A percentile compares a stretch with the other conserved stretches of the same genome.
These are phyloP conservation scores for Phytophthora cactorum DNA, from an alignment of 352 stramenopile species.

Conservation along the genomic window DNA sequence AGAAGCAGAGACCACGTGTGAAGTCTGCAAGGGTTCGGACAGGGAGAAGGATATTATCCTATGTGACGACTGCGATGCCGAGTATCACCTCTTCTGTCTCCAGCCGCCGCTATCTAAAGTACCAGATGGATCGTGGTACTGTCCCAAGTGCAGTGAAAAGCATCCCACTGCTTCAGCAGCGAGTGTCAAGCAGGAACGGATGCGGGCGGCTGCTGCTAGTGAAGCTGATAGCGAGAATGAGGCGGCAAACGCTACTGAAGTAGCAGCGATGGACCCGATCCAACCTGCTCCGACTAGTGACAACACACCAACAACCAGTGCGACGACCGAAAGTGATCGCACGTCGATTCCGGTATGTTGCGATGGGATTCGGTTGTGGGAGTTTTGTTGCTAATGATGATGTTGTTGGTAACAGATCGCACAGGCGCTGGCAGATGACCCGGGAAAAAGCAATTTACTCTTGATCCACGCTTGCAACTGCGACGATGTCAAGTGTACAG, in stretches of 20 bases:
- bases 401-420: constrained; percentile 36
- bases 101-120: constrained; percentile 49
- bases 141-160: constrained; percentile 42
- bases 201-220: not conserved
- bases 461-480: constrained; percentile 69
- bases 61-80: constrained; percentile 63
- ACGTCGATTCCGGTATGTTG: constrained; percentile 28
- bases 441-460: constrained; percentile 56
- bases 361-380: not conserved
- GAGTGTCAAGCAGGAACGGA: constrained; percentile 31
- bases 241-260: not conserved
- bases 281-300: not conserved
- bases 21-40: constrained; percentile 49
- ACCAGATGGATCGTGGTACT: constrained; percentile 65
- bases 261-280: not conserved
- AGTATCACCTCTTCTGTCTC: constrained; percentile 73
- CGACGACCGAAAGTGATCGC: constrained; percentile 14
- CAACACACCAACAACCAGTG: constrained; percentile 1
- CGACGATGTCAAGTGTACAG: constrained; percentile 47
- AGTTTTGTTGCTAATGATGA: not conserved
- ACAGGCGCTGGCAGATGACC: constrained; percentile 47
- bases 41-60: constrained; percentile 53
- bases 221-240: not conserved
- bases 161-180: constrained; percentile 4
- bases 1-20: constrained; percentile 38